Conservation (phyloP, 805 yeast species). For the Pachysolen tannophilus region DNA sequence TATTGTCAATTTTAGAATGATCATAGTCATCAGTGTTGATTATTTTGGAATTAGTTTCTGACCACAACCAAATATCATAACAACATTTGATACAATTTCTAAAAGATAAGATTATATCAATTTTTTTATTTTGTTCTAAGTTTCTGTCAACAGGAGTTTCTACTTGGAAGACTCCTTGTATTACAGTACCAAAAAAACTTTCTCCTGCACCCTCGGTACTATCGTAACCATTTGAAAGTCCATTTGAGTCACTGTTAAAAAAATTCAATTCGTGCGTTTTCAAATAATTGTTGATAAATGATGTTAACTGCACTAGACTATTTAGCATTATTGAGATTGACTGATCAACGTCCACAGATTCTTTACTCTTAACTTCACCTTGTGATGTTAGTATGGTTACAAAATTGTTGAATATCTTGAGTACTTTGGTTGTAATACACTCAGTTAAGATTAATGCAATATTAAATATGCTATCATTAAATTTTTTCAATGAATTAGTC, state of each 20-base stretch:
- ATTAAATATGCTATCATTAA: constrained; percentile 45
- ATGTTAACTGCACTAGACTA: constrained; percentile 62
- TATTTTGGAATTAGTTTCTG: constrained; percentile 34
- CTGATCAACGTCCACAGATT: constrained; percentile 38
- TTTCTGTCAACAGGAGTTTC: constrained; percentile 51
- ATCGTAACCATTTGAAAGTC: no score
- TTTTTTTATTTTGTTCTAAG: constrained; percentile 41
- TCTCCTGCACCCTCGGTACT: no score
- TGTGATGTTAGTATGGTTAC: constrained; percentile 10
- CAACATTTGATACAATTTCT: constrained; percentile 48
- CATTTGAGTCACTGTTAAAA: no score
- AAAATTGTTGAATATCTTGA: constrained; percentile 22
- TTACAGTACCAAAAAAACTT: constrained; percentile 58
- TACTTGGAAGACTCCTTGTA: constrained; percentile 71
- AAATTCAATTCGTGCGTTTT: constrained; percentile 13
- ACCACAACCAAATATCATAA: constrained; percentile 64
- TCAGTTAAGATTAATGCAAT: constrained; percentile 48
- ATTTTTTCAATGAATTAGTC: constrained; percentile 41
- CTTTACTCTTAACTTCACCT: constrained; percentile 8
- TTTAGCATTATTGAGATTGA: constrained; percentile 36
- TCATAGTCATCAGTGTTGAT: constrained; percentile 5
- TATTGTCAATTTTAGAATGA: constrained; percentile 11
- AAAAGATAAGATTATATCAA: constrained; percentile 54
- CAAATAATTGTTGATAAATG: constrained; percentile 48
- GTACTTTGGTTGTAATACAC: constrained; percentile 35